Conservation (phyloP, 2,329 filamentous ascomycete genomes). For the Furcasterigmium furcatum region DNA sequence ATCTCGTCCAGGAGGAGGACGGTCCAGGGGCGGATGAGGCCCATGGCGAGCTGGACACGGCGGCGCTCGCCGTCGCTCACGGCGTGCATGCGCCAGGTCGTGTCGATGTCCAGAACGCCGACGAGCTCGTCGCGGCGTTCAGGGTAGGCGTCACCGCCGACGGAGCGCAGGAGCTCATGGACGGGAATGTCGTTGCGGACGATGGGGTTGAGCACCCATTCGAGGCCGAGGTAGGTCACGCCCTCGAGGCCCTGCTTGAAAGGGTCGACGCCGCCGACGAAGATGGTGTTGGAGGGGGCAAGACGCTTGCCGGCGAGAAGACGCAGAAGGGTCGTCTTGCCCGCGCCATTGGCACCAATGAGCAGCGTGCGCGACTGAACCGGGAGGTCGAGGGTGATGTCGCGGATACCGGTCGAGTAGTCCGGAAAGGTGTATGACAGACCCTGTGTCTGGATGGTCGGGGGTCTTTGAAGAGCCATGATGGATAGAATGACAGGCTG, state of each 20-base stretch:
- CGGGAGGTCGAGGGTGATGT: slow-evolving; percentile 75
- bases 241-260: slow-evolving; percentile 89
- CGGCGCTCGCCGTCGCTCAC: slow-evolving; percentile 90
- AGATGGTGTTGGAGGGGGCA: slow-evolving; percentile 71
- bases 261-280: slow-evolving; percentile 80
- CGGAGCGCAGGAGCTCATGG: slow-evolving; percentile 74
- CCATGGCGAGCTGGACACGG: slow-evolving; percentile 94
- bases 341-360: slow-evolving; percentile 94
- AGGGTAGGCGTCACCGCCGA: slow-evolving; percentile 82
- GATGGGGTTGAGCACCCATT: slow-evolving; percentile 97
- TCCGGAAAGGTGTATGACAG: slow-evolving; percentile 90
- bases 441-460: slow-evolving; percentile 68
- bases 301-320: slow-evolving; percentile 94
- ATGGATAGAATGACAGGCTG: no score
- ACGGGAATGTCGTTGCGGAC: slow-evolving; percentile 95
- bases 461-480: slow-evolving; percentile 30
- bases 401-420: slow-evolving; percentile 71
- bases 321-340: slow-evolving; percentile 94
- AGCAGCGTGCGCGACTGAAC: slow-evolving; percentile 82
- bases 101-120: slow-evolving; percentile 84
- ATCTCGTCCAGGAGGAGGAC: slow-evolving; percentile 93
- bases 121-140: slow-evolving; percentile 84
- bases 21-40: slow-evolving; percentile 84
- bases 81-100: slow-evolving; percentile 91
- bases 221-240: slow-evolving; percentile 93